Evolutionary conservation across 1,284 basidiomycete species (phyloP).

Genomic region (Cryptococcus sp.): DNA sequence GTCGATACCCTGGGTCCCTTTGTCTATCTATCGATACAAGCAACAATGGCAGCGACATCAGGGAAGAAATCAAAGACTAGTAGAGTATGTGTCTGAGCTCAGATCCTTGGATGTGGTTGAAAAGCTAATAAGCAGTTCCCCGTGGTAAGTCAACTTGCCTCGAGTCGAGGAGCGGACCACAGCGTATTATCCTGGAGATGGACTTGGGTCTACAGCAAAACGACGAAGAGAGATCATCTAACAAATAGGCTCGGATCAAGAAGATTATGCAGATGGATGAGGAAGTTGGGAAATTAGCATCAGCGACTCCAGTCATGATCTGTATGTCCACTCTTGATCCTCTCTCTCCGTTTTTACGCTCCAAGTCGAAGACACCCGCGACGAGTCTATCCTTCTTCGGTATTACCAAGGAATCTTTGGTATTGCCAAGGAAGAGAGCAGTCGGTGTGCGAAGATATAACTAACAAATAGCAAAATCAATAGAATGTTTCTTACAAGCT

Average conservation of each 20-base stretch:
- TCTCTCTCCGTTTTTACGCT: neutral
- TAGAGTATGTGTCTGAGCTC: conserved; percentile 25
- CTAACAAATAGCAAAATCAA: conserved; percentile 72
- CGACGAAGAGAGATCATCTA: neutral
- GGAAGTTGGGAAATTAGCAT: conserved; percentile 97
- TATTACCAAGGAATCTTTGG: neutral
- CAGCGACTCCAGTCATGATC: conserved; percentile 93
- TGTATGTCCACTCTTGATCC: conserved; percentile 61
- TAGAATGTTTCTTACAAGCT: conserved; percentile 87
- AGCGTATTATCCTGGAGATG: no score
- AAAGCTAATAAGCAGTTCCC: conserved; percentile 34
- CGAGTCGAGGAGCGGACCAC: no score
- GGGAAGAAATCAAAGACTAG: conserved; percentile 35
- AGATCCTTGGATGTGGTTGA: no score
- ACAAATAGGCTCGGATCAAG: conserved; percentile 83
- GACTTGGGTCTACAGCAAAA: no score
- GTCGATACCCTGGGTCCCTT: no score
- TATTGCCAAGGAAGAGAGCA: neutral
- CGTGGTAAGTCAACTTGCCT: conserved; percentile 27
- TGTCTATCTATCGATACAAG: no score
- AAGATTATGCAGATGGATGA: conserved; percentile 99
- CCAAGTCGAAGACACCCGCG: neutral
- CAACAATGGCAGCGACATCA: neutral
- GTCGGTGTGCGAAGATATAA: neutral
- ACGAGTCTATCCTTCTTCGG: neutral